A percentile compares a stretch with the other conserved stretches of the same genome.
Conservation (phyloP, 345 rosid species). For the Sisymbrium altissimum region DNA sequence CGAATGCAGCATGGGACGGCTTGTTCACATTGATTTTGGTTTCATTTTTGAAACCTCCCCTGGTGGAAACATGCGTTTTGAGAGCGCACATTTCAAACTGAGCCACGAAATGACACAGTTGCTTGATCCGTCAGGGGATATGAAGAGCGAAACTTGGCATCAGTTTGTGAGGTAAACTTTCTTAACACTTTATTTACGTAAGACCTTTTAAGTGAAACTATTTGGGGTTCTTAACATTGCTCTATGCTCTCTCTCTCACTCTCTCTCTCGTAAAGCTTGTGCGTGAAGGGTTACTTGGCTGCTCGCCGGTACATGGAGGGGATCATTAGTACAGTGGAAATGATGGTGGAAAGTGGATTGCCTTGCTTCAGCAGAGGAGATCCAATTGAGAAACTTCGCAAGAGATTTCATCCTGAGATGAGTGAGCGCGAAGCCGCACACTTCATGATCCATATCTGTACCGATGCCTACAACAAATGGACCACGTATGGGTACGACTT, state of each 20-base stretch:
- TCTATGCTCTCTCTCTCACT: neutral
- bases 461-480: slow-evolving; percentile 91
- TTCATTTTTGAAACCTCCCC: slow-evolving; percentile 86
- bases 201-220: neutral
- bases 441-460: slow-evolving; percentile 69
- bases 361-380: slow-evolving; percentile 93
- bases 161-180: slow-evolving; percentile 60
- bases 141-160: slow-evolving; percentile 84
- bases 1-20: slow-evolving; percentile 70
- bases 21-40: slow-evolving; percentile 91
- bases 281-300: slow-evolving; percentile 79
- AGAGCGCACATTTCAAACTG: slow-evolving; percentile 88
- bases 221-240: neutral
- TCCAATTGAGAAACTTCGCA: slow-evolving; percentile 75
- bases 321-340: slow-evolving; percentile 59
- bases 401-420: slow-evolving; percentile 89
- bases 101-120: slow-evolving; percentile 96
- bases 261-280: slow-evolving; percentile 44
- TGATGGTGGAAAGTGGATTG: slow-evolving; percentile 85
- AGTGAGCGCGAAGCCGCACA: slow-evolving; percentile 86
- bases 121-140: slow-evolving; percentile 71
- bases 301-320: slow-evolving; percentile 82
- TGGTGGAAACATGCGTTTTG: slow-evolving; percentile 85
- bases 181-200: neutral
- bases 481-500: slow-evolving; percentile 82